Evolutionary conservation across 2,329 filamentous ascomycete genomes (phyloP), one percentile per base, ranked within the genome.

Genomic region (Pseudomassariella vexata): DNA sequence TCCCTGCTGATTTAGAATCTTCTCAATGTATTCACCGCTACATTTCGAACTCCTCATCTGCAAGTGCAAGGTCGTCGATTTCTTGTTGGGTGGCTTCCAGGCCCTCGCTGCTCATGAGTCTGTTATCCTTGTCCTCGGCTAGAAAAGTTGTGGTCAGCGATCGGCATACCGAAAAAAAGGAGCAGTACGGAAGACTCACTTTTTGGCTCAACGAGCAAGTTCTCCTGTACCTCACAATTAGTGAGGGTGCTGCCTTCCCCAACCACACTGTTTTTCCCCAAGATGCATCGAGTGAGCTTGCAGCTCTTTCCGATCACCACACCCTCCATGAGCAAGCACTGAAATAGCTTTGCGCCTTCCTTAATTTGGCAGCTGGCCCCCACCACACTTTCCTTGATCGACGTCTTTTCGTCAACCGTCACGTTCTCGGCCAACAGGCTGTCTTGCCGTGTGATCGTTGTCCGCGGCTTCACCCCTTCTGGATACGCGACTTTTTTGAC

Each of bases 141-240:
- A 40, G 7, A 12, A 24, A 8, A 19, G 15, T 9, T 21, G 17
- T n/a, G 19, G 31, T n/a, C 20, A 22, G 29, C 26, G 18, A 30
- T 41, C 35, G 40, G 29, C 11, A 28, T 28, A 28, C 30, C 14
- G 19, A 24, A 5, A 21, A n/a, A 40, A 23, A 9, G 10, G 20
- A 33, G 14, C 35, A 18, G 24, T 14, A 3, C 26, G 14, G 16
- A 28, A 18, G 17, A 71, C 76, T 68, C 63, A 81, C 77, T 80
- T 55, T 62, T 83, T n/a, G 85, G 75, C 49, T 94, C 89, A 27
- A 89, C 80, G 2, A 95, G 72, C 7, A 90, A 69, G 52, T 90
- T 90, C 57, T 95, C 86, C 55, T 95, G 88, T 5, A 96, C 82
- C 60, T 96, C 88, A 48, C 89, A 95, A 39, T 95, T 85, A 32